Evolutionary conservation across 108 stramenopile species (phyloP).

Genomic region (Skeletonema tropicum): DNA sequence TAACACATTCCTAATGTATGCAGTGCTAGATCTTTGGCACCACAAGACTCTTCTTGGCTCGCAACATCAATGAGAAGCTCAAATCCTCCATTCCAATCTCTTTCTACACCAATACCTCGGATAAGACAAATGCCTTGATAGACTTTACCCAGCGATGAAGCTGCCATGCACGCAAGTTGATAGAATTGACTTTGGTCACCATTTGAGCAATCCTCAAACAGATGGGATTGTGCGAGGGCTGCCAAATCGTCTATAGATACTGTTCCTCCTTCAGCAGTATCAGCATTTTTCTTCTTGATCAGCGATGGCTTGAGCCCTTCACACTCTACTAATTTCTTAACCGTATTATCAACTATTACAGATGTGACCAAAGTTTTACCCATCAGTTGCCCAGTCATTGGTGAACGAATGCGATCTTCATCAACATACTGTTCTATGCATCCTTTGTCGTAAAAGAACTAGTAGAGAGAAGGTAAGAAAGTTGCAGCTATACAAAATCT

Average conservation of each 20-base stretch:
- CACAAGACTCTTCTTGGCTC: slow-evolving; percentile 4
- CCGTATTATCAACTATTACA: not conserved
- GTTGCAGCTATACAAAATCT: not conserved
- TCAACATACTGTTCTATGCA: slow-evolving; percentile 20
- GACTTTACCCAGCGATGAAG: too few relatives aligned
- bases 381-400: slow-evolving; percentile 26
- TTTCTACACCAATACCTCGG: slow-evolving; percentile 20
- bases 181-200: not conserved
- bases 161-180: not conserved
- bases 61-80: slow-evolving; percentile 26
- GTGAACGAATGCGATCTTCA: slow-evolving; percentile 2
- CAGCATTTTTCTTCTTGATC: not conserved
- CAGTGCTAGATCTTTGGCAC: slow-evolving; percentile 33
- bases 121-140: slow-evolving; percentile 26
- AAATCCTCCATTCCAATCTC: slow-evolving; percentile 24
- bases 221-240: slow-evolving; percentile 14
- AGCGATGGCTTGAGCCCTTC: not conserved
- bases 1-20: slow-evolving; percentile 26
- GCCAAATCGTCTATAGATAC: not conserved
- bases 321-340: slow-evolving; percentile 6
- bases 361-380: slow-evolving; percentile 12
- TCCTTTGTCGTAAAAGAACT: slow-evolving; percentile 1
- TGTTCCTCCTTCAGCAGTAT: not conserved
- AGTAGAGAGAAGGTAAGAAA: not conserved
- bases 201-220: slow-evolving; percentile 12